Percentiles rank a stretch among this genome's conserved stretches.
These are phyloP conservation scores for Isoetes taiwanensis DNA, from an alignment of 75 land plant species.

Conservation along the genomic window DNA sequence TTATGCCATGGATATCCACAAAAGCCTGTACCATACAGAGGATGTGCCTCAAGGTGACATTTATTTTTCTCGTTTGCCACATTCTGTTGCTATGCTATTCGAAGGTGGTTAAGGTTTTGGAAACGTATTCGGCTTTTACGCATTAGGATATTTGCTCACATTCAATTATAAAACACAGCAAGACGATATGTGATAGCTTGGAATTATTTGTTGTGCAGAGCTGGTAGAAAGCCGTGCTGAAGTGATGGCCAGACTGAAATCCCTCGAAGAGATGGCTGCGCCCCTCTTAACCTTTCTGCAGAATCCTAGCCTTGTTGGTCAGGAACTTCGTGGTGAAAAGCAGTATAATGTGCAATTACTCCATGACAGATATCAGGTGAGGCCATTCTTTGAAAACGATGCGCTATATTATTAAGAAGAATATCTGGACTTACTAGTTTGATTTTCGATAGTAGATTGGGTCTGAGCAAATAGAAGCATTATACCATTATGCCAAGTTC, in stretches of 20 bases:
- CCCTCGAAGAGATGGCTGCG: conserved; percentile 76
- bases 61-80: too few species aligned
- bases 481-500: conserved; percentile 98
- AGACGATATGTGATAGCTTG: too few species aligned
- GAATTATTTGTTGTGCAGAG: too few species aligned
- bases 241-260: conserved; percentile 73
- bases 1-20: conserved; percentile 98
- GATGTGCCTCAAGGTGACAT: conserved; percentile 91
- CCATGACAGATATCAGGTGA: conserved; percentile 75
- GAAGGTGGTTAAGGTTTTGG: too few species aligned
- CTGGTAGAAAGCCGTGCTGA: conserved; percentile 91
- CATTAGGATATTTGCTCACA: too few species aligned
- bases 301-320: conserved; percentile 52
- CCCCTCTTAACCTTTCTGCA: conserved; percentile 77
- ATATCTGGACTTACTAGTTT: too few species aligned
- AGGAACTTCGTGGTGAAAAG: conserved; percentile 76
- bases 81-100: too few species aligned
- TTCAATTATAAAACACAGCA: too few species aligned
- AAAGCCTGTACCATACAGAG: conserved; percentile 77
- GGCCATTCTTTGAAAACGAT: not conserved
- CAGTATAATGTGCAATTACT: conserved; percentile 93
- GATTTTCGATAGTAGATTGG: conserved; percentile 55
- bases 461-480: conserved; percentile 82
- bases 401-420: not conserved
- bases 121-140: too few species aligned